Evolutionary conservation across 768 basidiomycete species (phyloP), one percentile per base, ranked within the genome.

Genomic region (Amanita molliuscula): DNA sequence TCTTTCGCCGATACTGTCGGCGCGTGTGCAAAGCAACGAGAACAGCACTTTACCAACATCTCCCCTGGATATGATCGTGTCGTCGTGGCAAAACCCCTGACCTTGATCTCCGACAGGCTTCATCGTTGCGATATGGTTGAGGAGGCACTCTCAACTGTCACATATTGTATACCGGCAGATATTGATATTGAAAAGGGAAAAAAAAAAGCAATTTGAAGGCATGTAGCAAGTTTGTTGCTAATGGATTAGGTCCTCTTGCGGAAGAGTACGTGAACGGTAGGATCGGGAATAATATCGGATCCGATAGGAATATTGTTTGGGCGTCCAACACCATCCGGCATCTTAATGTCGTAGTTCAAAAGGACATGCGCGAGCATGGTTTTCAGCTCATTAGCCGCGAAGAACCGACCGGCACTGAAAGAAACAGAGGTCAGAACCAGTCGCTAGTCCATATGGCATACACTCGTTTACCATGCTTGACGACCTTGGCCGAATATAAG

Each of bases 401-500:
- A 69, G 55, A 67, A 67, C 10, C 70, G 58, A 11, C 65, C 66
- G 18, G 66, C 60, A 44, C 59, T 59, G 40, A 29, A 42, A 52
- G 33, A n/a, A 18, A 52, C 16, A 3, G 29, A 40, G 25, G 43
- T 43, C 20, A 23, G 26, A 29, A 29, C 37, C 15, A 34, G 44
- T 10, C 31, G 13, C 31, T 38, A 18, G 35, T 5, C 16, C 11
- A 13, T 20, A 21, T n/a, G 26, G n/a, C 16, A 11, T 15, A 31
- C 21, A n/a, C 4, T 29, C 37, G 7, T 16, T 53, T 44, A 58
- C 56, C 58, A 59, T 23, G 58, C 48, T 47, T 54, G 53, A 44
- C 58, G 46, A n/a, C 66, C 66, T 13, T 57, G 34, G 3, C 70
- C 68, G 53, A 73, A 72, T 2, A 58, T 43, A 15, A 73, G 33